Evolutionary conservation across 75 land plant genomes (phyloP).

Genomic region (Selaginella tamariscina): DNA sequence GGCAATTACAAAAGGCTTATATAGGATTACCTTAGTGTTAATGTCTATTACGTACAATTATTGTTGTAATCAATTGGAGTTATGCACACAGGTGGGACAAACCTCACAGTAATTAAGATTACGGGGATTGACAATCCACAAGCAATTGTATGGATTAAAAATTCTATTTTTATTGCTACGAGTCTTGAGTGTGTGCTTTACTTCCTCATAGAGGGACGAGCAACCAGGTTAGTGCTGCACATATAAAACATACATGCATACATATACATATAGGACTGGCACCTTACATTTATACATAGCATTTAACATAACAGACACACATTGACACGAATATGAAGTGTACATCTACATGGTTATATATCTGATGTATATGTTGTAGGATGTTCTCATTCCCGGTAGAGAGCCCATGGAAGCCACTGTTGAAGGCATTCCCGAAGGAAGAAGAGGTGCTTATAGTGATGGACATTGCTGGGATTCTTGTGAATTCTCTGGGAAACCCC

Average conservation of each 20-base stretch:
- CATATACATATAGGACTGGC: too few species aligned
- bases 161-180: conserved; percentile 64
- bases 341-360: too few species aligned
- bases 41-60: too few species aligned
- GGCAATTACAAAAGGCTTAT: too few species aligned
- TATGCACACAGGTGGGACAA: conserved; percentile 23
- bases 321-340: too few species aligned
- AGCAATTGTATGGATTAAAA: conserved; percentile 67
- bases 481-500: conserved; percentile 60
- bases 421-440: conserved; percentile 49
- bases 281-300: too few species aligned
- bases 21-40: too few species aligned
- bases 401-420: conserved; percentile 31
- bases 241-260: too few species aligned
- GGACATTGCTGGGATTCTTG: conserved; percentile 70
- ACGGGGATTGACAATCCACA: conserved; percentile 43
- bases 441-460: conserved; percentile 52
- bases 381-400: conserved; percentile 63
- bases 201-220: conserved; percentile 36
- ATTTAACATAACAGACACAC: too few species aligned
- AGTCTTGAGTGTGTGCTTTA: conserved; percentile 39
- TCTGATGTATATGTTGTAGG: too few species aligned
- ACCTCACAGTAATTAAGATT: conserved; percentile 40
- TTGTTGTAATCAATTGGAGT: too few species aligned
- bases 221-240: too few species aligned